Base-by-base conservation (phyloP, 2,329 filamentous ascomycete species). In the Xylariaceae sp. region DNA sequence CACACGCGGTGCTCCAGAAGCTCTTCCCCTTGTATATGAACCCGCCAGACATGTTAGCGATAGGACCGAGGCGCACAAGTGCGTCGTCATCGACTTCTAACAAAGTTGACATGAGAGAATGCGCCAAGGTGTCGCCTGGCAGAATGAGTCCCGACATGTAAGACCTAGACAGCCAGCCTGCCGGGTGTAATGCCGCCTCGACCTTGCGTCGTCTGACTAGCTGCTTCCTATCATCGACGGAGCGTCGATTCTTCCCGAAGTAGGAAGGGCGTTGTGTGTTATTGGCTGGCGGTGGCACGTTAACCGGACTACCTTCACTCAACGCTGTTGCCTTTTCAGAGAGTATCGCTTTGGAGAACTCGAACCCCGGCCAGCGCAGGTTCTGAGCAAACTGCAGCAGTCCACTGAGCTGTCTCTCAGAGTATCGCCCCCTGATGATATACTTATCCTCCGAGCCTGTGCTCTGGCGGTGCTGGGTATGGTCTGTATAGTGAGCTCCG, bases 1-100 rank as follows among this genome's bases (percentile, higher is more conserved):
- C 68, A 53, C 78, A 83, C 9, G 73, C 69, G 1, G 75, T 81
- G 59, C 78, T 83, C 80, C 80, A 84, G 56, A 83, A 84, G 45
- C 78, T 83, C 63, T 76, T 80, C 2, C 70, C 70, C 4, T 59
- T 61, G 51, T 82, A 83, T 3, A 81, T 67, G 46, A 84, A 83
- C 0, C 81, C 80, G 12, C 76, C 75, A 30, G 76, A 79, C 1
- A 84, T 60, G 46, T 79, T 80, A 3, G 78, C 77, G 52, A 76
- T 70, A 1, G 75, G 68, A 0, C 80, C 80, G 7, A 84, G 60
- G 33, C 59, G 71, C n/a, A 61, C 58, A 49, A 83, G 67, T 2
- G 78, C 80, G 15, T 70, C 64, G n/a, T 67, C 64, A 46, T 84
- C 79, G 42, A 77, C 80, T 51, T 84, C 81, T 5, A 84, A 58